These are phyloP conservation scores for Exophiala alcalophila DNA, from an alignment of 2,329 filamentous ascomycete genomes.

Conservation along the genomic window DNA sequence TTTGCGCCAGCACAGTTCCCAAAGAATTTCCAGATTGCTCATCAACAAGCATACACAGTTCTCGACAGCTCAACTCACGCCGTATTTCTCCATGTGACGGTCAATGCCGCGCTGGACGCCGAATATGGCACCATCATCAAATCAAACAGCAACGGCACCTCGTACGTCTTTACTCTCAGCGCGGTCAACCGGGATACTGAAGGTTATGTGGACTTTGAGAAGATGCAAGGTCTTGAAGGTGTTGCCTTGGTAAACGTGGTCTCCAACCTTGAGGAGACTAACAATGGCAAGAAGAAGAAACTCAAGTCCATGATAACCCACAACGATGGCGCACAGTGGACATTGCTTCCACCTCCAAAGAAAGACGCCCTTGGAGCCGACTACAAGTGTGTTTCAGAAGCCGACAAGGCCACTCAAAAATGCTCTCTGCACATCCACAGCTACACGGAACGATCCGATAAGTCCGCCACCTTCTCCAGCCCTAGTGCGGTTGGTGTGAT, in stretches of 20 bases:
- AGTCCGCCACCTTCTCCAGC: conserved; percentile 81
- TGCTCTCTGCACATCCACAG: conserved; percentile 92
- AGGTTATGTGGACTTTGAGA: conserved; percentile 93
- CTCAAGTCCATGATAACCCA: conserved; percentile 91
- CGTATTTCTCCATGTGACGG: conserved; percentile 88
- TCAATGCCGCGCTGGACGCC: conserved; percentile 61
- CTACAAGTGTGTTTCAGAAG: conserved; percentile 63
- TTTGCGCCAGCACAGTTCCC: conserved; percentile 88
- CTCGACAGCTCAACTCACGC: conserved; percentile 93
- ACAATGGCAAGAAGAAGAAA: conserved; percentile 67
- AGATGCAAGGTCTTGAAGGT: conserved; percentile 87
- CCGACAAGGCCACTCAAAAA: conserved; percentile 55
- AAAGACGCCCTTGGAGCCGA: conserved; percentile 68
- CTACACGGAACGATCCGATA: conserved; percentile 85
- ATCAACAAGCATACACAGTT: conserved; percentile 84
- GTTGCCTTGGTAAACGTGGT: conserved; percentile 85
- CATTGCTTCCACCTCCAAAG: conserved; percentile 66
- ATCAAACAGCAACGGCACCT: conserved; percentile 97
- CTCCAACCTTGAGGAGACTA: conserved; percentile 64
- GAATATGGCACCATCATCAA: conserved; percentile 88
- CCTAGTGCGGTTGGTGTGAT: conserved; percentile 84
- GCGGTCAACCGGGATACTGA: conserved; percentile 74
- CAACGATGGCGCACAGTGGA: conserved; percentile 91
- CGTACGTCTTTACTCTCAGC: conserved; percentile 78
- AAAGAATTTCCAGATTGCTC: conserved; percentile 72